Conservation (phyloP, 2,329 filamentous ascomycete species). For the Lithohypha guttulata region DNA sequence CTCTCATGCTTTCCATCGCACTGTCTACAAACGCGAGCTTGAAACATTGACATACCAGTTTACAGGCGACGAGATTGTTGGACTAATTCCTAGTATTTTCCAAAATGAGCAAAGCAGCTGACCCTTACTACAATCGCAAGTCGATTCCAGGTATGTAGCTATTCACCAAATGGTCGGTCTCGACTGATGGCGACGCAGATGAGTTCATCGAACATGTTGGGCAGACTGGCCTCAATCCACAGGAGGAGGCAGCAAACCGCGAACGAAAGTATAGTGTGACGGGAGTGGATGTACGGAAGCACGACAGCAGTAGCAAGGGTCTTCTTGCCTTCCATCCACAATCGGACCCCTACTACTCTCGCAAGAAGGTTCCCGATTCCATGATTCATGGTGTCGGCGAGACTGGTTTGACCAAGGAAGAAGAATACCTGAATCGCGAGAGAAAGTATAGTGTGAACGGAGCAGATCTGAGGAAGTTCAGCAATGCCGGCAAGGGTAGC, state of each 20-base stretch:
- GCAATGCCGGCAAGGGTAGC: conserved; percentile 14
- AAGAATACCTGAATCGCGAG: conserved; percentile 20
- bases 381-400: conserved; percentile 15
- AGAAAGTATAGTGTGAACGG: conserved; percentile 19
- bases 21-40: neutral
- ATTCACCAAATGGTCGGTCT: neutral
- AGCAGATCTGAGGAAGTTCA: conserved; percentile 19
- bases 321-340: no score
- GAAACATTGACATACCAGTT: neutral
- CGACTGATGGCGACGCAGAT: conserved; percentile 12
- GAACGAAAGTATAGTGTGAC: conserved; percentile 19
- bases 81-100: no score
- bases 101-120: conserved; percentile 6
- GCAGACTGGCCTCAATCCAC: conserved; percentile 15
- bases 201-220: conserved; percentile 16
- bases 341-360: conserved; percentile 8
- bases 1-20: neutral
- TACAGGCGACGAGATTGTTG: no score
- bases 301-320: conserved; percentile 11
- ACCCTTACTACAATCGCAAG: conserved; percentile 21
- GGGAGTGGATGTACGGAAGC: conserved; percentile 18
- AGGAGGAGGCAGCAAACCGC: conserved; percentile 18
- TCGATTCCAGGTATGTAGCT: conserved; percentile 15
- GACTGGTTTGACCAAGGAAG: conserved; percentile 18
- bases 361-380: conserved; percentile 2